Evolutionary conservation across 768 basidiomycete species (phyloP).

Genomic region (Rhodotorula diobovata): DNA sequence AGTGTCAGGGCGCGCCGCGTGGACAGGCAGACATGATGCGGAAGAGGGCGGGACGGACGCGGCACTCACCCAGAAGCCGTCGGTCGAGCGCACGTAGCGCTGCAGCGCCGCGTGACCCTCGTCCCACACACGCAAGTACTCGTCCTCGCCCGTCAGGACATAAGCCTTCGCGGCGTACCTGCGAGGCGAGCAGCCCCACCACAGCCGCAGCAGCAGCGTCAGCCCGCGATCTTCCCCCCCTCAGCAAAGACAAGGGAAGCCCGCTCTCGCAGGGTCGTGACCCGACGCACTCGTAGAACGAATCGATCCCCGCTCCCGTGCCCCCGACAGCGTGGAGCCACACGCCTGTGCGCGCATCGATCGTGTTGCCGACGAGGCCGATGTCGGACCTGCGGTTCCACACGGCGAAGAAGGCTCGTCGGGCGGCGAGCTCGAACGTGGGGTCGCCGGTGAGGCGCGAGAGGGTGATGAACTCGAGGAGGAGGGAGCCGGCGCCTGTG

Average conservation of each 20-base stretch:
- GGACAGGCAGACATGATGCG: no score
- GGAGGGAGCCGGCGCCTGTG: constrained; percentile 85
- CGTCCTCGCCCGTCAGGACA: constrained; percentile 65
- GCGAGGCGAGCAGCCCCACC: background rate
- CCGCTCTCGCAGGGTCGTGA: no score
- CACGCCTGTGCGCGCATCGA: constrained; percentile 57
- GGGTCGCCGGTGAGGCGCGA: constrained; percentile 85
- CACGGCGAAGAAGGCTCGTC: constrained; percentile 82
- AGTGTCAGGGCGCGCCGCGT: background rate
- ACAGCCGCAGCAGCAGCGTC: no score
- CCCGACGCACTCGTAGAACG: constrained; percentile 69
- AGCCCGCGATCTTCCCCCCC: background rate
- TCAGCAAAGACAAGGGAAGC: background rate
- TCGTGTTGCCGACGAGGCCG: constrained; percentile 78
- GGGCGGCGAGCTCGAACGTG: constrained; percentile 80
- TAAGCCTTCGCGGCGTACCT: constrained; percentile 84
- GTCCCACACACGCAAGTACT: constrained; percentile 78
- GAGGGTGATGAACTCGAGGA: constrained; percentile 89
- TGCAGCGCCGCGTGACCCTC: constrained; percentile 78
- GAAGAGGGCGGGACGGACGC: constrained; percentile 33
- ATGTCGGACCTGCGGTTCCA: constrained; percentile 88
- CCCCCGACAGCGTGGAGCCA: constrained; percentile 54
- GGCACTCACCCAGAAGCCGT: constrained; percentile 76
- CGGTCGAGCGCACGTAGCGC: constrained; percentile 71
- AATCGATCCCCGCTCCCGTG: constrained; percentile 92